Evolutionary conservation across 2,329 filamentous ascomycete genomes (phyloP).

Genomic region (Aspergillus ochraceoroseus): DNA sequence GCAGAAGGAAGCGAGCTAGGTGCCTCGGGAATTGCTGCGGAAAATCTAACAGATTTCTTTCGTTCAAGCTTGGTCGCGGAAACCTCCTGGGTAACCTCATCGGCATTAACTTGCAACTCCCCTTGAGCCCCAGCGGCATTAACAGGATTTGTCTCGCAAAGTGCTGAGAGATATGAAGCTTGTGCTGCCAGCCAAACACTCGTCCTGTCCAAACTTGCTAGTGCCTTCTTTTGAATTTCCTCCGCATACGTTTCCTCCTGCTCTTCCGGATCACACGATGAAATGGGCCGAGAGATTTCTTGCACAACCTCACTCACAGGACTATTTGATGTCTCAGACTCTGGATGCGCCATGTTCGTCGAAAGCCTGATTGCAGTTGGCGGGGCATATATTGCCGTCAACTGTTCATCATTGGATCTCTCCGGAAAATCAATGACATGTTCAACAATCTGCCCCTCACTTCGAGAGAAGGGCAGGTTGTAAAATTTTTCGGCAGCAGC

Average conservation of each 20-base stretch:
- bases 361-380: constrained; percentile 48
- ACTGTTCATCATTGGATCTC: constrained; percentile 33
- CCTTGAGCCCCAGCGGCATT: constrained; percentile 37
- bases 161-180: constrained; percentile 65
- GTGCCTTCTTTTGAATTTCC: constrained; percentile 65
- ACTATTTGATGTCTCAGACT: constrained; percentile 24
- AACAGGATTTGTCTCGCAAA: constrained; percentile 53
- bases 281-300: constrained; percentile 60
- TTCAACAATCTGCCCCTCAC: constrained; percentile 54
- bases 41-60: constrained; percentile 32
- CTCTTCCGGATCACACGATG: constrained; percentile 51
- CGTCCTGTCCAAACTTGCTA: constrained; percentile 76
- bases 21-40: constrained; percentile 37
- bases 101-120: constrained; percentile 18
- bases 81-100: constrained; percentile 22
- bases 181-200: constrained; percentile 82
- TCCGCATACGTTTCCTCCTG: constrained; percentile 71
- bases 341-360: constrained; percentile 34
- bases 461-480: constrained; percentile 67
- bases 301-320: constrained; percentile 29
- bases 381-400: constrained; percentile 33
- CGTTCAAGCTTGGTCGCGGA: constrained; percentile 14
- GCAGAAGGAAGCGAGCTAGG: constrained; percentile 35
- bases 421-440: constrained; percentile 59
- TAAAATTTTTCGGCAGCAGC: constrained; percentile 93